These are phyloP conservation scores for Ceratocystis alfenasii DNA, from an alignment of 2,329 filamentous ascomycete genomes.

Conservation along the genomic window DNA sequence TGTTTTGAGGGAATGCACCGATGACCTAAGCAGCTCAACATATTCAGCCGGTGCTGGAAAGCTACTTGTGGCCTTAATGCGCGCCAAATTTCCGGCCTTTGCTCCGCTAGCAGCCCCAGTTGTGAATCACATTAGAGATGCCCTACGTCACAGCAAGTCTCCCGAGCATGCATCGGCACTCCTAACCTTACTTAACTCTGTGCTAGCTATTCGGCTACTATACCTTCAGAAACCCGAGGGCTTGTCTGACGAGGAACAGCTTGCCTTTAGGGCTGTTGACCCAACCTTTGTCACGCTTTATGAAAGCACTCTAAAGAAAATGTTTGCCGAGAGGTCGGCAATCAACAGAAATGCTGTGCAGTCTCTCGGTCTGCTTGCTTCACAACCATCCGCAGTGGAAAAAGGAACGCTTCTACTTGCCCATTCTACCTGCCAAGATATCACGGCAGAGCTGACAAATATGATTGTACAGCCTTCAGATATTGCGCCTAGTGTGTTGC, in stretches of 20 bases:
- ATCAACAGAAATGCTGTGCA: slow-evolving; percentile 36
- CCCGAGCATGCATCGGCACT: slow-evolving; percentile 41
- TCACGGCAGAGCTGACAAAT: slow-evolving; percentile 28
- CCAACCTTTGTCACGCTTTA: slow-evolving; percentile 34
- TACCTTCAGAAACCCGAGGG: slow-evolving; percentile 28
- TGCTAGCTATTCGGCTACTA: slow-evolving; percentile 37
- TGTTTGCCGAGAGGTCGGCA: slow-evolving; percentile 32
- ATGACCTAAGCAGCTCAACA: slow-evolving; percentile 41
- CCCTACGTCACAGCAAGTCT: slow-evolving; percentile 40
- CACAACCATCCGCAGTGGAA: slow-evolving; percentile 30
- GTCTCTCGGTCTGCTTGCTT: slow-evolving; percentile 36
- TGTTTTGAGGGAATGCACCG: slow-evolving; percentile 42
- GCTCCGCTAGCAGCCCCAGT: slow-evolving; percentile 36
- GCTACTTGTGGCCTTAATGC: slow-evolving; percentile 40
- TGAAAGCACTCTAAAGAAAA: slow-evolving; percentile 24
- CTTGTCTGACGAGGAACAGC: slow-evolving; percentile 30
- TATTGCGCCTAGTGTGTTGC: slow-evolving; percentile 31
- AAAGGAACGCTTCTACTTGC: slow-evolving; percentile 29
- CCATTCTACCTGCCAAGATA: slow-evolving; percentile 29
- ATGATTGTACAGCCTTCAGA: slow-evolving; percentile 27
- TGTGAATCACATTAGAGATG: slow-evolving; percentile 40
- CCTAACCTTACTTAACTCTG: slow-evolving; percentile 39
- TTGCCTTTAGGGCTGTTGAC: slow-evolving; percentile 31
- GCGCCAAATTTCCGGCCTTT: slow-evolving; percentile 39
- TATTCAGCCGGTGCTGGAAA: slow-evolving; percentile 43